Evolutionary conservation across 768 basidiomycete species (phyloP).

Genomic region (Phaffia tasmanica): DNA sequence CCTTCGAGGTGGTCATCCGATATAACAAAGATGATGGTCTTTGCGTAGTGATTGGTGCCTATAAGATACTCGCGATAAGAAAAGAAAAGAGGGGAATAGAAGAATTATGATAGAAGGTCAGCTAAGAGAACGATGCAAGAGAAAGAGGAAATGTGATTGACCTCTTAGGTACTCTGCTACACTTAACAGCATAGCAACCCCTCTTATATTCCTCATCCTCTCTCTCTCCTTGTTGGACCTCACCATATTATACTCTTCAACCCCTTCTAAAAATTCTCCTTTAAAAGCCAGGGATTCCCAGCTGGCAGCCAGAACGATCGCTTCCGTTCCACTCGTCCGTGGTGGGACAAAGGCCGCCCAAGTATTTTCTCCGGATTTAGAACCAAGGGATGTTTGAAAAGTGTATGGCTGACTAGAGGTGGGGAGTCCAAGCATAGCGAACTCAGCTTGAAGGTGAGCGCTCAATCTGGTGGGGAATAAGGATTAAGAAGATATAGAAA

Average conservation of each 20-base stretch:
- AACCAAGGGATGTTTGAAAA: slow-evolving; percentile 42
- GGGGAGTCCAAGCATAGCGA: slow-evolving; percentile 61
- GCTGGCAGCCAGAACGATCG: slow-evolving; percentile 80
- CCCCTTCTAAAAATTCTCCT: slow-evolving; percentile 15
- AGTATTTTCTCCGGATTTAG: slow-evolving; percentile 57
- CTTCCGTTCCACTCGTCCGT: slow-evolving; percentile 83
- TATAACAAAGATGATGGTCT: slow-evolving; percentile 80
- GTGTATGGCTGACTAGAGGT: slow-evolving; percentile 59
- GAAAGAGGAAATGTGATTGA: slow-evolving; percentile 38
- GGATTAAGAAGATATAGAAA: not conserved
- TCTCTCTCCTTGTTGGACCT: not conserved
- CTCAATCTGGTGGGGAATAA: slow-evolving; percentile 49
- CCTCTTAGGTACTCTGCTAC: slow-evolving; percentile 76
- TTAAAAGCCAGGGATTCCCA: slow-evolving; percentile 53
- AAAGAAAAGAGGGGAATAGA: not conserved
- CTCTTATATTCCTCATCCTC: slow-evolving; percentile 58
- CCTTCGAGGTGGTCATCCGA: slow-evolving; percentile 83
- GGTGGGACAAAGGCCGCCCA: slow-evolving; percentile 75
- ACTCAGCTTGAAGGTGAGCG: slow-evolving; percentile 50
- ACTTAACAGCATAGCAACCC: slow-evolving; percentile 70
- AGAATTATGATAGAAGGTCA: not conserved
- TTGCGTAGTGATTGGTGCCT: slow-evolving; percentile 81
- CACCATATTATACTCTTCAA: not conserved
- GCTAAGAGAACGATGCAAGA: not conserved
- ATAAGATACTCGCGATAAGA: not conserved